Conservation (phyloP, 2,329 filamentous ascomycete genomes). For the Sclerotiophoma versabilis region DNA sequence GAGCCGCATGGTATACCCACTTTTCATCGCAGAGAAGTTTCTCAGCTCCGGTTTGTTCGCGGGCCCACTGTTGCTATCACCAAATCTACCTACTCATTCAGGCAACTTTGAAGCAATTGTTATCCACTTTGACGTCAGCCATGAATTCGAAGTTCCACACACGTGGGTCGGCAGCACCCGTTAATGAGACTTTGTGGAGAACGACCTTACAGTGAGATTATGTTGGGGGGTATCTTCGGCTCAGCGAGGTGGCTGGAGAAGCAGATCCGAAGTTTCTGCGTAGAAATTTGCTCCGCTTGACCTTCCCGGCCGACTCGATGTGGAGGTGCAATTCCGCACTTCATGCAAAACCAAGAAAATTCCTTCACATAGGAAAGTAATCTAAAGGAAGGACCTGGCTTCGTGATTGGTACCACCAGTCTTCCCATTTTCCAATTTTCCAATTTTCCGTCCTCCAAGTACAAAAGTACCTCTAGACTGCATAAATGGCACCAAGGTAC, state of each 20-base stretch:
- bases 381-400: not conserved
- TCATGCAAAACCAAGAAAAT: not conserved
- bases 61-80: conserved; percentile 11
- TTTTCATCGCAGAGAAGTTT: conserved; percentile 18
- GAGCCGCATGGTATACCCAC: conserved; percentile 11
- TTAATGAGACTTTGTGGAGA: conserved; percentile 15
- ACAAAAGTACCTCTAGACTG: conserved; percentile 14
- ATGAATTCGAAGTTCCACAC: conserved; percentile 5
- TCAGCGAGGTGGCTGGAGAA: conserved; percentile 2
- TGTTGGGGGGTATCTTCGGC: conserved; percentile 16
- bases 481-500: not conserved
- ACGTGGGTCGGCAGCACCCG: conserved; percentile 16
- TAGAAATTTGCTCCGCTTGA: conserved; percentile 11
- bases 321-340: conserved; percentile 12
- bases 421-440: not conserved
- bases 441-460: not conserved
- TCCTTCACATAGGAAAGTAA: not conserved
- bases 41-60: conserved; percentile 20
- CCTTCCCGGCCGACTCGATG: conserved; percentile 15
- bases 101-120: conserved; percentile 6
- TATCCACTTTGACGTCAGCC: conserved; percentile 14
- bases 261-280: conserved; percentile 9
- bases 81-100: conserved; percentile 7
- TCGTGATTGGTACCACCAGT: no score
- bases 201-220: conserved; percentile 1